phyloP scores from a whole-genome alignment of 73 alveolate genomes.

The Diophrys sp. region DNA sequence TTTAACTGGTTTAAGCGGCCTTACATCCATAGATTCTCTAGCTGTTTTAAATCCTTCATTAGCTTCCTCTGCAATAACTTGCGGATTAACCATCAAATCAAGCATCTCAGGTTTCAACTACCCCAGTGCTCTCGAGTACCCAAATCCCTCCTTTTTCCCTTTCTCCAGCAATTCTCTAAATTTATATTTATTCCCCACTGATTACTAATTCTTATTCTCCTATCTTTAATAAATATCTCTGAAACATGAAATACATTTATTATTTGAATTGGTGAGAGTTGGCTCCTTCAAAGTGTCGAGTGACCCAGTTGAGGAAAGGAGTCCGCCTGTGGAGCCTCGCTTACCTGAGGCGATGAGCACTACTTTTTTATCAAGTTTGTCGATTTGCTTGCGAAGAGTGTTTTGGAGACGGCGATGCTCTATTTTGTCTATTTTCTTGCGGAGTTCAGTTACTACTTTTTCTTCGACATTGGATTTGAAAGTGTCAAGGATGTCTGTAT shows the following conservation, averaged over 20 bases:
- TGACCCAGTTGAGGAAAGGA: no score
- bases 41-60: no score
- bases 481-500: conserved; percentile 26
- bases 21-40: no score
- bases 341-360: no score
- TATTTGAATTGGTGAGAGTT: no score
- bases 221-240: no score
- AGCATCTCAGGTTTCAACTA: background rate
- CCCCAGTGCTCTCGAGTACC: background rate
- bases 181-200: background rate
- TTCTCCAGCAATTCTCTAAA: background rate
- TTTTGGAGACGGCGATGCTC: conserved; percentile 35
- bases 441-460: conserved; percentile 31
- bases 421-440: conserved; percentile 34
- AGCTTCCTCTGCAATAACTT: no score
- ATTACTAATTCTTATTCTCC: no score
- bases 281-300: no score
- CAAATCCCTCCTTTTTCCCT: background rate
- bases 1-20: no score
- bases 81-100: background rate
- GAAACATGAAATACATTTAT: background rate
- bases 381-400: conserved; percentile 31
- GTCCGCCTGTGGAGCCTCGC: no score
- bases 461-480: conserved; percentile 42
- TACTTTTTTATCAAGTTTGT: conserved; percentile 21